Percentiles rank a stretch among this genome's conserved stretches.
Conservation (phyloP, 805 yeast species). For the Sugiyamaella lignohabitans region DNA sequence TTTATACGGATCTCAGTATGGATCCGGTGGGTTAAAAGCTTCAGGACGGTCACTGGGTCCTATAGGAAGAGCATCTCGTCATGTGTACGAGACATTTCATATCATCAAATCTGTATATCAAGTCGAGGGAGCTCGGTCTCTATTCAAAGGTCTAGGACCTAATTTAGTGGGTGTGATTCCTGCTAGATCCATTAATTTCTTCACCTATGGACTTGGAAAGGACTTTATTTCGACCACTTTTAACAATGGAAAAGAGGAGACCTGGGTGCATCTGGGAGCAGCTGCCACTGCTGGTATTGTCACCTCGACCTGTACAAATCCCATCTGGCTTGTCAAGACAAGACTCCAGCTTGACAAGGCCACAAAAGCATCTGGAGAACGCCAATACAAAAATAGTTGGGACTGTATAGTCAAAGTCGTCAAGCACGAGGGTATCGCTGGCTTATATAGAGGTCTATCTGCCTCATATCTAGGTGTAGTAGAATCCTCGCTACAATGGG, state of each 20-base stretch:
- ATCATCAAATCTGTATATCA: slow-evolving; percentile 64
- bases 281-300: slow-evolving; percentile 91
- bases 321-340: slow-evolving; percentile 95
- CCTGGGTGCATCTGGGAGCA: slow-evolving; percentile 78
- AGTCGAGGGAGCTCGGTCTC: slow-evolving; percentile 75
- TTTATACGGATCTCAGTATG: slow-evolving; percentile 40
- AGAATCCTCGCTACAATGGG: slow-evolving; percentile 95
- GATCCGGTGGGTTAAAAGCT: too few species aligned
- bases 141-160: slow-evolving; percentile 94
- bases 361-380: slow-evolving; percentile 36
- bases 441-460: slow-evolving; percentile 83
- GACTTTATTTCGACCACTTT: slow-evolving; percentile 60
- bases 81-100: slow-evolving; percentile 73
- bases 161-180: slow-evolving; percentile 97
- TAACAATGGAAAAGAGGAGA: slow-evolving; percentile 68
- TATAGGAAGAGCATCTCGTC: slow-evolving; percentile 49
- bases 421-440: slow-evolving; percentile 67
- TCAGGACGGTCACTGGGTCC: slow-evolving; percentile 14
- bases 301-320: slow-evolving; percentile 94
- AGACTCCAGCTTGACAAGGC: slow-evolving; percentile 81
- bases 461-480: slow-evolving; percentile 92
- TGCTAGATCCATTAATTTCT: slow-evolving; percentile 92
- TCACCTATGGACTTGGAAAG: slow-evolving; percentile 93
- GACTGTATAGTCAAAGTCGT: slow-evolving; percentile 73
- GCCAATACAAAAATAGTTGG: slow-evolving; percentile 71